Percentiles rank a stretch among this genome's conserved stretches.
Evolutionary conservation across 345 rosid species (phyloP).

Genomic region (Lumnitzera racemosa): DNA sequence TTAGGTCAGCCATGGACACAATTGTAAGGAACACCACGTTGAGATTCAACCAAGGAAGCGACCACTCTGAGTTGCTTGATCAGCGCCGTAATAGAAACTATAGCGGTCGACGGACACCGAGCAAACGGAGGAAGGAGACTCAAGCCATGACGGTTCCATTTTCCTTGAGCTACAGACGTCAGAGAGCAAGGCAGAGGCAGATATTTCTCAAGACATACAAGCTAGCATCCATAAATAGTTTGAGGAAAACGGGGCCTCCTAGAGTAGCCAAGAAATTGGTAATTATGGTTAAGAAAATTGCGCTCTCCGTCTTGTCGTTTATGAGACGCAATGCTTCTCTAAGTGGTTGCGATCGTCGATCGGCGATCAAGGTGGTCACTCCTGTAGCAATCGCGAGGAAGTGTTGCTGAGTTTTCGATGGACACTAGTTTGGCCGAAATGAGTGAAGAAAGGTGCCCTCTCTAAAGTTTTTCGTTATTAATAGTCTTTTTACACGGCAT

Average conservation of each 20-base stretch:
- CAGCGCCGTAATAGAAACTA: neutral
- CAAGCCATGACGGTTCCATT: conserved; percentile 5
- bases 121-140: conserved; percentile 12
- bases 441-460: too few relatives aligned
- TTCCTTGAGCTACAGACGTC: conserved; percentile 22
- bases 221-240: conserved; percentile 19
- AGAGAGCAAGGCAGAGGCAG: conserved; percentile 40
- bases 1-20: conserved; percentile 13
- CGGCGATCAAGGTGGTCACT: conserved; percentile 11
- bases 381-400: conserved; percentile 1
- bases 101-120: conserved; percentile 9
- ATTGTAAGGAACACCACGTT: conserved; percentile 16
- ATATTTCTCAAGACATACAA: conserved; percentile 38
- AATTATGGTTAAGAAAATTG: conserved; percentile 23
- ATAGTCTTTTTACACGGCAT: too few relatives aligned
- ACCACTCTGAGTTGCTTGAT: conserved; percentile 19
- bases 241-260: conserved; percentile 9
- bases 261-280: conserved; percentile 25
- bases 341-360: conserved; percentile 21
- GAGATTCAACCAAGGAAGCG: conserved; percentile 10
- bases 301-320: conserved; percentile 21
- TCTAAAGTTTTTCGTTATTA: too few relatives aligned
- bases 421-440: too few relatives aligned
- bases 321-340: conserved; percentile 10
- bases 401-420: conserved; percentile 1